phyloP scores from a whole-genome alignment of 2,329 filamentous ascomycete genomes.

The Trichoderma brevicompactum region DNA sequence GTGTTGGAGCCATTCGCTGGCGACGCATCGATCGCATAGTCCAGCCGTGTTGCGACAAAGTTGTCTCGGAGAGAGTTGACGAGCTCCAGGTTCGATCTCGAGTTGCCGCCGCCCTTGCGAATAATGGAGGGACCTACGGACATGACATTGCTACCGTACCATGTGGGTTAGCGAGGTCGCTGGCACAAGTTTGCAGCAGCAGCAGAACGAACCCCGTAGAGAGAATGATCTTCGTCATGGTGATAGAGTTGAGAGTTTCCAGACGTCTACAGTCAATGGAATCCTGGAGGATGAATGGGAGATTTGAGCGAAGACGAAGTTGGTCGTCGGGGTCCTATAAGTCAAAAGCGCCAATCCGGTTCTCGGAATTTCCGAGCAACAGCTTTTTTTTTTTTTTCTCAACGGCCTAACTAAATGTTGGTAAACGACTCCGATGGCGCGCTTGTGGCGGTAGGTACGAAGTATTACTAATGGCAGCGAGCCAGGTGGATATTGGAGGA shows the following conservation, averaged over 20 bases:
- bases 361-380: not conserved
- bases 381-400: constrained; percentile 1
- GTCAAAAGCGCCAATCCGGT: constrained; percentile 7
- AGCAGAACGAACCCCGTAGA: constrained; percentile 74
- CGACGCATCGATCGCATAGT: constrained; percentile 49
- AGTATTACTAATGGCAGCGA: constrained; percentile 23
- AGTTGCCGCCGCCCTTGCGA: constrained; percentile 72
- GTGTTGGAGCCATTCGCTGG: constrained; percentile 40
- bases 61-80: constrained; percentile 85
- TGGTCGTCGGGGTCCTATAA: constrained; percentile 2
- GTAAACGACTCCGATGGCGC: constrained; percentile 11
- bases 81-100: constrained; percentile 89
- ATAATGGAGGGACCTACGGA: constrained; percentile 82
- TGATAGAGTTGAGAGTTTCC: constrained; percentile 1
- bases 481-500: constrained; percentile 17
- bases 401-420: constrained; percentile 9
- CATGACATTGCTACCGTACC: constrained; percentile 72
- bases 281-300: not conserved
- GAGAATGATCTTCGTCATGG: constrained; percentile 77
- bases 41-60: constrained; percentile 74
- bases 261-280: not conserved
- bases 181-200: constrained; percentile 8
- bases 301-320: not conserved
- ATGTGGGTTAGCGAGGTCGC: constrained; percentile 20
- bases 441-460: constrained; percentile 7